phyloP scores from a whole-genome alignment of 768 basidiomycete species.

The Leccinum barrowsii region DNA sequence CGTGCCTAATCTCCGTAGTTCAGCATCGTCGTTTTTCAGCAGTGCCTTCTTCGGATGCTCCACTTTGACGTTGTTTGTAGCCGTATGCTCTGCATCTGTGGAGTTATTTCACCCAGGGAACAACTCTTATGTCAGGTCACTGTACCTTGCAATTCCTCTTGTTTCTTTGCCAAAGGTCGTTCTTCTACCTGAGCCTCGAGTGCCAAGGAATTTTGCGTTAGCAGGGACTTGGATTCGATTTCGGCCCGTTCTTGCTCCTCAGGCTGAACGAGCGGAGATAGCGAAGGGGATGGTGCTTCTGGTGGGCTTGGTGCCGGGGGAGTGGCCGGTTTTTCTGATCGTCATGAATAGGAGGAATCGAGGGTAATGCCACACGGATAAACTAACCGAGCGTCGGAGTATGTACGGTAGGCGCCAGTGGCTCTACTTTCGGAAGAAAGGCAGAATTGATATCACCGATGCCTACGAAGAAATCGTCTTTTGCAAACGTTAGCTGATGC shows the following conservation, averaged over 20 bases:
- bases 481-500: slow-evolving; percentile 3
- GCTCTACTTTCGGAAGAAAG: slow-evolving; percentile 79
- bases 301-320: slow-evolving; percentile 19
- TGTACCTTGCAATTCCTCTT: slow-evolving; percentile 67
- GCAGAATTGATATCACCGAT: slow-evolving; percentile 98
- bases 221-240: slow-evolving; percentile 49
- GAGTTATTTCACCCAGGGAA: neutral
- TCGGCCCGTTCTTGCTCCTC: slow-evolving; percentile 46
- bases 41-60: slow-evolving; percentile 68
- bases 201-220: slow-evolving; percentile 68
- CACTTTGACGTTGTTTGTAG: slow-evolving; percentile 26
- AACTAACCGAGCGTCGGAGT: slow-evolving; percentile 24
- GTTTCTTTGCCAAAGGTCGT: slow-evolving; percentile 83
- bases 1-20: slow-evolving; percentile 73
- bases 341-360: slow-evolving; percentile 6
- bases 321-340: slow-evolving; percentile 19
- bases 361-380: neutral
- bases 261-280: slow-evolving; percentile 15
- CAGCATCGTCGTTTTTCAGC: slow-evolving; percentile 82
- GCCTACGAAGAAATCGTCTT: slow-evolving; percentile 97
- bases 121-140: slow-evolving; percentile 16
- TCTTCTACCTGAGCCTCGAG: slow-evolving; percentile 84
- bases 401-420: slow-evolving; percentile 31
- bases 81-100: slow-evolving; percentile 13
- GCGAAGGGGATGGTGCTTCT: slow-evolving; percentile 6